Percentiles rank a stretch among this genome's conserved stretches.
Conservation (phyloP, 2,329 filamentous ascomycete species). For the Pseudopithomyces maydicus region DNA sequence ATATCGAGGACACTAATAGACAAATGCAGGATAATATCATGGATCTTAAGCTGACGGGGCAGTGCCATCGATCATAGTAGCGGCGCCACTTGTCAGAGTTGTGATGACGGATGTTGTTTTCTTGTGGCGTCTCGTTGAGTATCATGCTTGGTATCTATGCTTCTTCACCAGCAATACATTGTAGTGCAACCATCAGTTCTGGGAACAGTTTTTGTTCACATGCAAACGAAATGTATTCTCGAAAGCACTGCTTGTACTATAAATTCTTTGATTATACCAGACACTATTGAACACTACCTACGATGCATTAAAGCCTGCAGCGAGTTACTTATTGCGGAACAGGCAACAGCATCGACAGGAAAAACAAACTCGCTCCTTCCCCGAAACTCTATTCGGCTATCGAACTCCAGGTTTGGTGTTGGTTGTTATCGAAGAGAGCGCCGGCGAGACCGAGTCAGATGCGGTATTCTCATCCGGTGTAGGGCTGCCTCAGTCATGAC, state of each 20-base stretch:
- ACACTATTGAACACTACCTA: too few relatives aligned
- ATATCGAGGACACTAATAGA: neutral
- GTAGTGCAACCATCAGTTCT: too few relatives aligned
- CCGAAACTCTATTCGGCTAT: neutral
- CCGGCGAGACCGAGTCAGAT: neutral
- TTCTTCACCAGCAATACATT: neutral
- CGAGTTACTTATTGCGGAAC: neutral
- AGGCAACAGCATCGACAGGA: too few relatives aligned
- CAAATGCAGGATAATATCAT: neutral
- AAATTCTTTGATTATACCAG: too few relatives aligned
- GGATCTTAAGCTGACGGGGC: conserved; percentile 1
- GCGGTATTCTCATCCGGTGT: conserved; percentile 18
- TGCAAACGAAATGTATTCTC: too few relatives aligned
- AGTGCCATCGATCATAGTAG: neutral
- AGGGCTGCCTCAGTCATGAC: neutral
- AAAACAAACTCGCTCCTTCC: neutral
- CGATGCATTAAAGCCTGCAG: too few relatives aligned
- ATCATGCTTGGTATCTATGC: neutral
- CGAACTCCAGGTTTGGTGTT: neutral
- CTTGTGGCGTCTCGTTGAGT: neutral
- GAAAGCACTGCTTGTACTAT: too few relatives aligned
- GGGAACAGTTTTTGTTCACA: too few relatives aligned
- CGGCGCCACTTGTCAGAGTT: neutral
- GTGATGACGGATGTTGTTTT: neutral
- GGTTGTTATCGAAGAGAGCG: neutral